A percentile compares a stretch with the other conserved stretches of the same genome.
These are phyloP conservation scores for Solanum aculeatissimum DNA, from an alignment of 305 asterid species.

Conservation along the genomic window DNA sequence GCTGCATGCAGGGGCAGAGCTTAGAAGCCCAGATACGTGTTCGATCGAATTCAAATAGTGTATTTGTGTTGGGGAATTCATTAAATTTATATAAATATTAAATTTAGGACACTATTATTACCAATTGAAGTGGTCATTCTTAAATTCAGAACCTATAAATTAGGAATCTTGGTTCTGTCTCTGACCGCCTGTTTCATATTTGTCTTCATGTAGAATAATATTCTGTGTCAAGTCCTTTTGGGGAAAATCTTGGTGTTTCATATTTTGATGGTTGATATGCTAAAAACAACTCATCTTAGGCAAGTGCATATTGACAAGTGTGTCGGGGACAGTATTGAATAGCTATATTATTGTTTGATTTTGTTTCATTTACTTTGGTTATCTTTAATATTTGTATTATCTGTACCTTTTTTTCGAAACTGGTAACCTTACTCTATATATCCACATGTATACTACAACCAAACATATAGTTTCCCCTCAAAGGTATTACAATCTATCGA, in stretches of 20 bases:
- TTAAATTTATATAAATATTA: not conserved
- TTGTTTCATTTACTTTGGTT: no score
- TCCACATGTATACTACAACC: no score
- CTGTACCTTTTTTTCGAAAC: no score
- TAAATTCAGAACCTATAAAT: not conserved
- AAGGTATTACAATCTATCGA: no score
- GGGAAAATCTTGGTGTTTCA: not conserved
- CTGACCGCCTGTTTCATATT: not conserved
- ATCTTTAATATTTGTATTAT: no score
- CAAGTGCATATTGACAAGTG: not conserved
- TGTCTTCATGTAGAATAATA: not conserved
- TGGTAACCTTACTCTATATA: no score
- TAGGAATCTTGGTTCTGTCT: not conserved
- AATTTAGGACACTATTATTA: accelerated
- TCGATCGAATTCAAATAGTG: not conserved
- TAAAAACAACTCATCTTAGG: not conserved
- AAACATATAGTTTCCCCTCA: no score
- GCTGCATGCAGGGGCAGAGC: not conserved
- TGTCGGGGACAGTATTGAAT: not conserved
- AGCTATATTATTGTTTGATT: no score
- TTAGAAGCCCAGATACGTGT: not conserved
- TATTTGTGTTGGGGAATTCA: not conserved
- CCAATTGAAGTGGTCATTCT: not conserved
- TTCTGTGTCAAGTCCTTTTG: not conserved
- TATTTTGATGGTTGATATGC: not conserved